A percentile compares a stretch with the other conserved stretches of the same genome.
phyloP scores from a whole-genome alignment of 768 basidiomycete species.

The Rhodosporidiobolus sp. region DNA sequence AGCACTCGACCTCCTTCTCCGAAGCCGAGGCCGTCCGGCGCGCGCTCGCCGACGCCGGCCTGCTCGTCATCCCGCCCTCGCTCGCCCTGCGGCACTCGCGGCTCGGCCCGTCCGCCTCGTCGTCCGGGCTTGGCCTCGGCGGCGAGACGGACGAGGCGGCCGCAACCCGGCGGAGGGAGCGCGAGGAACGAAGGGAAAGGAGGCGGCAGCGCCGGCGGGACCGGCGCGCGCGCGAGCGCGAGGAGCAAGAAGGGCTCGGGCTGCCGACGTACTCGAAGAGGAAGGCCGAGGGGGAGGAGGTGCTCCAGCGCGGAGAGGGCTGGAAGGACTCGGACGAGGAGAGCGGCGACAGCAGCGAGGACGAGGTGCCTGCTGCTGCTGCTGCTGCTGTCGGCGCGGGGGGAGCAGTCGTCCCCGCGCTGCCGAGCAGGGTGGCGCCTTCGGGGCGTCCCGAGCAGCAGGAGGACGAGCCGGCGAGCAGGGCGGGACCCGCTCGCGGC shows the following conservation, averaged over 20 bases:
- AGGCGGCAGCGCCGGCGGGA: constrained; percentile 7
- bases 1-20: background rate
- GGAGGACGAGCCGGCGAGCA: too few relatives aligned
- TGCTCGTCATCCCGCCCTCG: constrained; percentile 1
- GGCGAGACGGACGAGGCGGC: too few relatives aligned
- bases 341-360: constrained; percentile 1
- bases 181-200: constrained; percentile 4
- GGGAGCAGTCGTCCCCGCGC: too few relatives aligned
- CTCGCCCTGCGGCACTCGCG: background rate
- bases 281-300: constrained; percentile 23
- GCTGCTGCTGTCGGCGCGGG: background rate
- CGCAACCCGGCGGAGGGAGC: too few relatives aligned
- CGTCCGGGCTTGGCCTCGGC: background rate
- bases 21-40: constrained; percentile 2
- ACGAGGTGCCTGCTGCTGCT: background rate
- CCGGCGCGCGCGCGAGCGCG: constrained; percentile 16
- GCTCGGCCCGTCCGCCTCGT: background rate
- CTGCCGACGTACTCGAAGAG: constrained; percentile 27
- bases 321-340: constrained; percentile 13
- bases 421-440: too few relatives aligned
- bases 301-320: constrained; percentile 21
- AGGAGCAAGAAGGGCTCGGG: constrained; percentile 19
- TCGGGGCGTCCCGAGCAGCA: too few relatives aligned
- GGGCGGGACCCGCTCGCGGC: too few relatives aligned
- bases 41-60: constrained; percentile 13